phyloP scores from a whole-genome alignment of 176 grass and related monocot genomes.

The Oryza officinalis region DNA sequence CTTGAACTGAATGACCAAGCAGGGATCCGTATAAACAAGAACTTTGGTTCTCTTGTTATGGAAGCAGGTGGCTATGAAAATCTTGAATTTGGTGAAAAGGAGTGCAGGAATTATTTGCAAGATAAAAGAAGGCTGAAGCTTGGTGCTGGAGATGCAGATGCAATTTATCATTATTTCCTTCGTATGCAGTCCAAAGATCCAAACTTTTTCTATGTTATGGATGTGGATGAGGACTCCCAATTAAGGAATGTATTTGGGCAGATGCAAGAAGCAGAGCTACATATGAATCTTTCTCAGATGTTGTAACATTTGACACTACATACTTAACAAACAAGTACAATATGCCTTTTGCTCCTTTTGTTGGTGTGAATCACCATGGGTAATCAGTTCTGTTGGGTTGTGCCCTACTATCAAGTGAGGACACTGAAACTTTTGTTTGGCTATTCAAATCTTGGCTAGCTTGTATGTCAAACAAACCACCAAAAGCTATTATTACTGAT shows the following conservation, averaged over 20 bases:
- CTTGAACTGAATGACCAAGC: conserved; percentile 16
- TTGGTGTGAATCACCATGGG: conserved; percentile 1
- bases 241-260: not conserved
- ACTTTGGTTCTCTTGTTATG: not conserved
- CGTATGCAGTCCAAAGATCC: no score
- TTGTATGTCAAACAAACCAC: not conserved
- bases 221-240: not conserved
- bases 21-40: not conserved
- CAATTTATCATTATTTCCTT: no score
- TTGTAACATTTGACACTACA: not conserved
- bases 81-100: no score
- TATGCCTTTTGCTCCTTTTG: not conserved
- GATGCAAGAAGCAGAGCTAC: conserved; percentile 13
- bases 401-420: not conserved
- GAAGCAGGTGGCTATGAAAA: not conserved
- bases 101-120: not conserved
- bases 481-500: not conserved
- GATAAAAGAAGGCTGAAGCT: no score
- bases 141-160: no score
- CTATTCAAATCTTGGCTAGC: not conserved
- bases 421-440: not conserved
- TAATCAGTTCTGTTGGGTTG: not conserved
- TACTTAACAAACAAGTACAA: conserved; percentile 9
- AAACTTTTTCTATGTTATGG: conserved; percentile 9
- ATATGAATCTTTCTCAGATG: not conserved